These are phyloP conservation scores for Eimeria mitis DNA, from an alignment of 169 alveolate genomes.

Conservation along the genomic window DNA sequence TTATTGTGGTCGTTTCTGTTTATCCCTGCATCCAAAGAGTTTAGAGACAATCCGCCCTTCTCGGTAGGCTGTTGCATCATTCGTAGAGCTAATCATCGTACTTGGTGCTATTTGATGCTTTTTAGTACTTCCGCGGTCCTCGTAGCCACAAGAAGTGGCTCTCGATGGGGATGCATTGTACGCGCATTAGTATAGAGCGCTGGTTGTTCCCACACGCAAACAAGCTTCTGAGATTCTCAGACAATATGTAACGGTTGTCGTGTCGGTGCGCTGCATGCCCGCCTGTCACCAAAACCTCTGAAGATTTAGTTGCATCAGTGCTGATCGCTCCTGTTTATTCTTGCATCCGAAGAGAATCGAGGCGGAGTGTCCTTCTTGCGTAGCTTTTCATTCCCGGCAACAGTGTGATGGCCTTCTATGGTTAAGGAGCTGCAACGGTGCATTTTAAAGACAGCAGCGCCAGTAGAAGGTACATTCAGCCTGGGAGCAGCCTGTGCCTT, in stretches of 20 bases:
- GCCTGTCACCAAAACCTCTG: not conserved
- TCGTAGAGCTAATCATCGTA: not conserved
- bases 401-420: not conserved
- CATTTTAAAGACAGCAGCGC: not conserved
- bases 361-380: not conserved
- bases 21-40: no score
- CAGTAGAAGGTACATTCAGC: not conserved
- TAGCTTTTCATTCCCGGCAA: not conserved
- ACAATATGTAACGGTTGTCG: not conserved
- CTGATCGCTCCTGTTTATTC: not conserved
- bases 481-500: not conserved
- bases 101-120: not conserved
- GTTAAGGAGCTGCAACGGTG: not conserved
- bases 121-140: not conserved
- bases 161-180: not conserved
- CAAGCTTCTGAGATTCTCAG: not conserved
- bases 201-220: not conserved
- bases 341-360: not conserved
- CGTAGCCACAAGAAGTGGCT: no score
- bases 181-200: not conserved
- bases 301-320: not conserved
- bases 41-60: no score
- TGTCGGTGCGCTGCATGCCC: not conserved
- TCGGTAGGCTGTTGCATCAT: not conserved
- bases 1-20: no score